Conservation (phyloP, 768 basidiomycete genomes). For the Pleurotus eryngii region DNA sequence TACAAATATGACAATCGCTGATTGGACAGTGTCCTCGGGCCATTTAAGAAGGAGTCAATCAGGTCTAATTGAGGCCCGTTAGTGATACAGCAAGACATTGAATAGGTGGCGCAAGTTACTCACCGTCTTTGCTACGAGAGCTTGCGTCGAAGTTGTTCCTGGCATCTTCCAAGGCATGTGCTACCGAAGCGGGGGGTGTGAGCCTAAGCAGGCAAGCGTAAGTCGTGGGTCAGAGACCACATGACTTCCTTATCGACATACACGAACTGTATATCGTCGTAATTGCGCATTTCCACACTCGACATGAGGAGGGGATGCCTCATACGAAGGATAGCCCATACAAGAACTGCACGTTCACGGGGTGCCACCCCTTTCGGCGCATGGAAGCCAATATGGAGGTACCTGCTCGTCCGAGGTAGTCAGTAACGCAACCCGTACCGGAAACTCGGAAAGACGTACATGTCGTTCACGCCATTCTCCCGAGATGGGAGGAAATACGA, state of each 20-base stretch:
- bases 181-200: slow-evolving; percentile 34
- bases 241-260: slow-evolving; percentile 28
- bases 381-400: slow-evolving; percentile 69
- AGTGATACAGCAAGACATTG: neutral
- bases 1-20: slow-evolving; percentile 65
- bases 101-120: slow-evolving; percentile 11
- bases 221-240: neutral
- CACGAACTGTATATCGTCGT: slow-evolving; percentile 67
- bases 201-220: slow-evolving; percentile 34
- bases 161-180: slow-evolving; percentile 47
- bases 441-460: slow-evolving; percentile 41
- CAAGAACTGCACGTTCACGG: slow-evolving; percentile 46
- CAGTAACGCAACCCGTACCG: neutral
- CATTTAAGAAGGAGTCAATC: slow-evolving; percentile 73
- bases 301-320: slow-evolving; percentile 75
- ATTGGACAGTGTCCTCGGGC: slow-evolving; percentile 67
- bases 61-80: slow-evolving; percentile 37
- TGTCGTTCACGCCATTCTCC: slow-evolving; percentile 83
- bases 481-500: slow-evolving; percentile 80
- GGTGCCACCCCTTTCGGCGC: slow-evolving; percentile 41
- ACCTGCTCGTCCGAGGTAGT: slow-evolving; percentile 43
- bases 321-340: slow-evolving; percentile 71
- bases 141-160: slow-evolving; percentile 47
- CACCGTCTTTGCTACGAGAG: slow-evolving; percentile 53
- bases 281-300: slow-evolving; percentile 52